phyloP scores from a whole-genome alignment of 1,139 yeast species.

The Hyphopichia burtonii region DNA sequence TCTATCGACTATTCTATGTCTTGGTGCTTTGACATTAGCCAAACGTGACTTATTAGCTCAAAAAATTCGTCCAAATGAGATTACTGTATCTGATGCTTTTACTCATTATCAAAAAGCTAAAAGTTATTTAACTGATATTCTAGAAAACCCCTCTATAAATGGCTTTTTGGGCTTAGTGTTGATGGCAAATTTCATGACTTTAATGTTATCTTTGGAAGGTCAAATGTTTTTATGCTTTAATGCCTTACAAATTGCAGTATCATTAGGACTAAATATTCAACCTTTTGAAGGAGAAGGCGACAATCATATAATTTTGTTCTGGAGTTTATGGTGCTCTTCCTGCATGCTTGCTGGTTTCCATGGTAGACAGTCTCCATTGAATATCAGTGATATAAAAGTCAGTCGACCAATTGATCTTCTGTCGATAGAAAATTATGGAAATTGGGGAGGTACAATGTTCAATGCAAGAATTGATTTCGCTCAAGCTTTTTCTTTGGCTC shows the following conservation, averaged over 20 bases:
- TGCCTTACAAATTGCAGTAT: not conserved
- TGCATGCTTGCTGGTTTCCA: not conserved
- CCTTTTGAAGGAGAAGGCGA: not conserved
- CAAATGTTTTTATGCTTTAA: conserved; percentile 1
- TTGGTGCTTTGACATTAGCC: not conserved
- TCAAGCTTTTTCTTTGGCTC: not conserved
- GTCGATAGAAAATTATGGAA: not conserved
- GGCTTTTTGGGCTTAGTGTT: not conserved
- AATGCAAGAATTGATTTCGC: not conserved
- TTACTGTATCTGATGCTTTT: not conserved
- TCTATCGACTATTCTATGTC: not conserved
- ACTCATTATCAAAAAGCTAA: not conserved
- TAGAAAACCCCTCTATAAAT: not conserved
- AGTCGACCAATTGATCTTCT: not conserved
- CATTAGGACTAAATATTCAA: not conserved
- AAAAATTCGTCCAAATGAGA: not conserved
- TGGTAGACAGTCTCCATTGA: not conserved
- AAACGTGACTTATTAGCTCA: not conserved
- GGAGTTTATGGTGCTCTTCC: conserved; percentile 1
- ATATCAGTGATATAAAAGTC: not conserved
- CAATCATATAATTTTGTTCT: not conserved
- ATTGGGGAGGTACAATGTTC: not conserved
- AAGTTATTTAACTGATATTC: not conserved
- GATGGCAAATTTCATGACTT: not conserved
- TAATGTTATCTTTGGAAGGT: not conserved